Conservation (phyloP, 257 asterid genomes). For the Plantago major region DNA sequence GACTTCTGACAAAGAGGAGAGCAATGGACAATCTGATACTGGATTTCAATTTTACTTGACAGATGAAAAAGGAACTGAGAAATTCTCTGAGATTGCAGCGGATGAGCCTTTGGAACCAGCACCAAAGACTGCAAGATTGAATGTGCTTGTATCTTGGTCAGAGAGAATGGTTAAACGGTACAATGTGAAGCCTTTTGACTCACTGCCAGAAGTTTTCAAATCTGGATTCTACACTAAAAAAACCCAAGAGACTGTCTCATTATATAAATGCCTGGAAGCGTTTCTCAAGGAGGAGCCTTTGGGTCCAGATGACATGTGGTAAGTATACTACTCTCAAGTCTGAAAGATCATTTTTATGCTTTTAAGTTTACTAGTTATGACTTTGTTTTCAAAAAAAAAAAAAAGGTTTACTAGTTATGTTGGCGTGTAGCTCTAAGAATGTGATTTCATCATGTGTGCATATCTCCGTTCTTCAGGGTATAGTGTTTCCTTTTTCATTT, state of each 20-base stretch:
- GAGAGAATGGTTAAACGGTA: constrained; percentile 45
- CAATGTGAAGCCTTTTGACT: constrained; percentile 42
- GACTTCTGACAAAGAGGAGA: constrained; percentile 37
- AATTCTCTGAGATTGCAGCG: constrained; percentile 43
- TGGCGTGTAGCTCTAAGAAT: constrained; percentile 5
- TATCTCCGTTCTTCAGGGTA: not conserved
- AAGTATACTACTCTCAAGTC: constrained; percentile 34
- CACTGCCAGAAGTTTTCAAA: constrained; percentile 77
- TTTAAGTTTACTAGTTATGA: constrained; percentile 20
- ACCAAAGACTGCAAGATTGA: constrained; percentile 37
- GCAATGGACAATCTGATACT: constrained; percentile 30
- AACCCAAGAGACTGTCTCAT: constrained; percentile 77
- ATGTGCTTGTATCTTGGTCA: constrained; percentile 77
- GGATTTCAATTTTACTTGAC: constrained; percentile 60
- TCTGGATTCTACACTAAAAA: constrained; percentile 53
- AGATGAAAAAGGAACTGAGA: constrained; percentile 55
- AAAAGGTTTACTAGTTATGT: constrained; percentile 16
- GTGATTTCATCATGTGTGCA: constrained; percentile 3
- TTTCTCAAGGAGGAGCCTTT: constrained; percentile 96
- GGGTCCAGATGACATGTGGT: constrained; percentile 99
- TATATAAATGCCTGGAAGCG: constrained; percentile 92
- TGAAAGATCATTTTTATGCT: not conserved
- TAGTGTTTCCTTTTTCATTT: too few relatives aligned
- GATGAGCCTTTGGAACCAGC: constrained; percentile 48
- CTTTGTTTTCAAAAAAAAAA: too few relatives aligned